These are phyloP conservation scores for Acanthamoeba royreba DNA, from an alignment of 208 protist genomes.

Conservation along the genomic window DNA sequence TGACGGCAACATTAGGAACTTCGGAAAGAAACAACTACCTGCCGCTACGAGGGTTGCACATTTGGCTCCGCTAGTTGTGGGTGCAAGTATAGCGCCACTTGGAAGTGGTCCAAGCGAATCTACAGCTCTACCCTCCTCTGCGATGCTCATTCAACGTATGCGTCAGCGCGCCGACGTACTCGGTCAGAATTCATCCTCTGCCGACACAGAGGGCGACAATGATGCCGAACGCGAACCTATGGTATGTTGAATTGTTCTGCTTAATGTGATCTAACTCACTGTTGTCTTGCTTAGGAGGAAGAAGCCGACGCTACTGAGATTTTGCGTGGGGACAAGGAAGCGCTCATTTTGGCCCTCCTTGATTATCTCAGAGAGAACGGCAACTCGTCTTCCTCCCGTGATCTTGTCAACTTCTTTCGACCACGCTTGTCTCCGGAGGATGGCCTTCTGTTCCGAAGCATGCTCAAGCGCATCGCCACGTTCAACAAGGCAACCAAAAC, in stretches of 20 bases:
- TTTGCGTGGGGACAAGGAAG: not conserved
- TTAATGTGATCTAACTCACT: not conserved
- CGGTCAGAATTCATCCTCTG: not conserved
- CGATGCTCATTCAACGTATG: not conserved
- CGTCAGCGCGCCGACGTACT: not conserved
- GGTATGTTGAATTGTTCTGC: not conserved
- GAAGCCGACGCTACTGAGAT: not conserved
- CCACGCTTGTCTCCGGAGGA: not conserved
- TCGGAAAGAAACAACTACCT: not conserved
- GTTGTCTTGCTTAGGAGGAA: not conserved
- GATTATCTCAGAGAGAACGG: not conserved
- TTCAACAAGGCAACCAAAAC: not conserved
- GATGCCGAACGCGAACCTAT: not conserved
- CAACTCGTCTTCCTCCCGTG: not conserved
- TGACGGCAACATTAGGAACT: not conserved
- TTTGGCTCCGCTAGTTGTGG: not conserved
- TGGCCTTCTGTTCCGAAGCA: not conserved
- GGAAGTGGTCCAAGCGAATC: not conserved
- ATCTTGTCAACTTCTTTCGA: not conserved
- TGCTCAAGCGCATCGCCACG: slow-evolving; percentile 6
- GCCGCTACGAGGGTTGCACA: not conserved
- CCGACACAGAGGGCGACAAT: not conserved
- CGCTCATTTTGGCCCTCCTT: not conserved
- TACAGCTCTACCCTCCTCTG: not conserved
- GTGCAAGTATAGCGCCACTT: not conserved